These are phyloP conservation scores for Sclerotinia trifoliorum DNA, from an alignment of 2,329 filamentous ascomycete species.

Conservation along the genomic window DNA sequence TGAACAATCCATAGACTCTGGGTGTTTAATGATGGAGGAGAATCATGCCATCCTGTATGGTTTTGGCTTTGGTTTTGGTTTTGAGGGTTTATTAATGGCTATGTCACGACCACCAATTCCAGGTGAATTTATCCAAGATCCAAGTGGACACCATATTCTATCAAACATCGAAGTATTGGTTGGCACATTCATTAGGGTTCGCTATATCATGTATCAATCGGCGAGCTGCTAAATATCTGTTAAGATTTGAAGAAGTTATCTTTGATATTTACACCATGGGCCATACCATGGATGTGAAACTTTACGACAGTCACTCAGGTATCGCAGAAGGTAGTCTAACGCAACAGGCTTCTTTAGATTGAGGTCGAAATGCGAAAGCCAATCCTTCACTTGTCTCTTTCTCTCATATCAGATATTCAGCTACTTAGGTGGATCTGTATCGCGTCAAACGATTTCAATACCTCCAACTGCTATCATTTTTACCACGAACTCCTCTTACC, in stretches of 20 bases:
- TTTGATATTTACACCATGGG: not conserved
- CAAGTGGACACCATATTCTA: not conserved
- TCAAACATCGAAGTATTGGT: too few relatives aligned
- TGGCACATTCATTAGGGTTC: too few relatives aligned
- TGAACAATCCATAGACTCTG: not conserved
- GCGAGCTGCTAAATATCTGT: constrained; percentile 3
- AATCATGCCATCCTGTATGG: not conserved
- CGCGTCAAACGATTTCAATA: not conserved
- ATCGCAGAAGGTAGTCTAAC: not conserved
- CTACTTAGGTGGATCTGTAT: not conserved
- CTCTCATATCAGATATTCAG: not conserved
- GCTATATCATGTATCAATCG: not conserved
- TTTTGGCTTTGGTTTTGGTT: too few relatives aligned
- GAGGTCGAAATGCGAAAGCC: not conserved
- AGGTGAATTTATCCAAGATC: not conserved
- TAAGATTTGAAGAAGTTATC: not conserved
- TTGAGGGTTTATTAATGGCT: not conserved
- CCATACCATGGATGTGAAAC: not conserved
- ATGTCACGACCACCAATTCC: not conserved
- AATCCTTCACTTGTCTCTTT: not conserved
- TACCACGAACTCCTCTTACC: not conserved
- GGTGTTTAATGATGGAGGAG: not conserved
- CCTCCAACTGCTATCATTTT: not conserved
- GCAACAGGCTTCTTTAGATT: not conserved
- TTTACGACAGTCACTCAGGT: not conserved